Evolutionary conservation across 2,329 filamentous ascomycete species (phyloP).

Genomic region (Sphaerulina musiva): DNA sequence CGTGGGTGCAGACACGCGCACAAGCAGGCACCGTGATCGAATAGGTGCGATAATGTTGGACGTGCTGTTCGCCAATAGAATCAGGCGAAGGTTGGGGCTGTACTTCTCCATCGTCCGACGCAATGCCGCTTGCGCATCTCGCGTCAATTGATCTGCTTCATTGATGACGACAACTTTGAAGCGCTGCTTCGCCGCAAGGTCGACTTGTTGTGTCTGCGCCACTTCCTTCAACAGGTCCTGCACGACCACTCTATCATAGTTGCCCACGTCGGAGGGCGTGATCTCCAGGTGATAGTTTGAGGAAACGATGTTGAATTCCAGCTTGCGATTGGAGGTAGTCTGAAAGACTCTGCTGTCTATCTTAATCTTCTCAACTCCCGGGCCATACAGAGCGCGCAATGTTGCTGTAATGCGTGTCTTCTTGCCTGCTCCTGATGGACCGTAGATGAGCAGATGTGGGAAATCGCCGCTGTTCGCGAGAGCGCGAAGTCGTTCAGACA

Average conservation of each 20-base stretch:
- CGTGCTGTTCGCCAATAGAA: conserved; percentile 89
- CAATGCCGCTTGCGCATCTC: conserved; percentile 91
- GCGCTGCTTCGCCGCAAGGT: conserved; percentile 76
- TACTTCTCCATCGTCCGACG: conserved; percentile 99
- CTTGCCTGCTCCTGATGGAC: conserved; percentile 92
- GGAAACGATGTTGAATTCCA: conserved; percentile 98
- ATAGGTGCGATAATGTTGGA: conserved; percentile 99
- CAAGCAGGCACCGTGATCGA: conserved; percentile 79
- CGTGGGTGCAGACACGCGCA: conserved; percentile 83
- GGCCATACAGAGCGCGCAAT: conserved; percentile 87
- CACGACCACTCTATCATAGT: conserved; percentile 90
- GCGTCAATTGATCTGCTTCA: conserved; percentile 86
- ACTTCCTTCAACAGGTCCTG: conserved; percentile 97
- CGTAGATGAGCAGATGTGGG: conserved; percentile 93
- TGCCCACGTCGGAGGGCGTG: conserved; percentile 92
- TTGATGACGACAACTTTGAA: conserved; percentile 99
- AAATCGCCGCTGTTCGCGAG: conserved; percentile 95
- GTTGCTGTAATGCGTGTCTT: conserved; percentile 96
- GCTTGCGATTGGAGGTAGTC: conserved; percentile 86
- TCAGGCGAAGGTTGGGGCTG: conserved; percentile 85
- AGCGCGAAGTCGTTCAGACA: conserved; percentile 79
- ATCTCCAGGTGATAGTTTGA: conserved; percentile 98
- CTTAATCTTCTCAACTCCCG: conserved; percentile 99
- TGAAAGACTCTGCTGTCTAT: conserved; percentile 97
- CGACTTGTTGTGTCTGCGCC: conserved; percentile 98